Evolutionary conservation across 805 yeast genomes (phyloP), one percentile per base, ranked within the genome.

Genomic region (Ogataea henricii): DNA sequence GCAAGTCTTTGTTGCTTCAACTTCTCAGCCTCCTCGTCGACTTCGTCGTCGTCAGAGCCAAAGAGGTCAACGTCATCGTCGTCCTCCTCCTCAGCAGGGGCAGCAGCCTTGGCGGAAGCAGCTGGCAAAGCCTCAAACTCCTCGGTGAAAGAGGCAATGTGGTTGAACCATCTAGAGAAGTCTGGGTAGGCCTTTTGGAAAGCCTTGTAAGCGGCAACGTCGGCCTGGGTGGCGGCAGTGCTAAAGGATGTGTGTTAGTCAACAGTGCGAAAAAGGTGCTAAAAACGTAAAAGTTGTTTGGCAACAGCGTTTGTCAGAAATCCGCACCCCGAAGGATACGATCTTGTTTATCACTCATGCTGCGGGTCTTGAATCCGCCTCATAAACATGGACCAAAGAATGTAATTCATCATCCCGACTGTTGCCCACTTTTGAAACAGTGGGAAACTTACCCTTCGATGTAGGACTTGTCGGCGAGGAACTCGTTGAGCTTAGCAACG

Each of bases 101-200:
- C 42, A 48, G 73, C 82, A 47, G 71, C 85, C 51, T 79, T 83
- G 54, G 81, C 82, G 21, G 51, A 34, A 52, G 79, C 81, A 52
- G 92, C 89, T 74, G 96, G 95, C 69, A 87, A 79, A 55, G 85
- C 65, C 58, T 76, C 82, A 68, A 89, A 89, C 73, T 89, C 96
- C 65, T 81, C 89, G 61, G 90, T 78, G 83, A 83, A 87, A 54
- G 97, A 84, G 72, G 96, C 94, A 70, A 92, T 87, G 87, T 92
- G 97, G 86, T 89, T 89, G 83, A 87, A 89, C 97, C 97, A 94
- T 83, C 98, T 91, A 70, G 96, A 77, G 70, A 90, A 90, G 74
- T 87, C 85, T 74, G 97, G 97, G 88, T 76, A 92, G 74, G 85
- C 75, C 67, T 79, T 69, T 80, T 90, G 90, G 87, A 84, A 92